Percentiles rank a stretch among this genome's conserved stretches.
Conservation (phyloP, 2,329 filamentous ascomycete genomes). For the Botryotinia globosa region DNA sequence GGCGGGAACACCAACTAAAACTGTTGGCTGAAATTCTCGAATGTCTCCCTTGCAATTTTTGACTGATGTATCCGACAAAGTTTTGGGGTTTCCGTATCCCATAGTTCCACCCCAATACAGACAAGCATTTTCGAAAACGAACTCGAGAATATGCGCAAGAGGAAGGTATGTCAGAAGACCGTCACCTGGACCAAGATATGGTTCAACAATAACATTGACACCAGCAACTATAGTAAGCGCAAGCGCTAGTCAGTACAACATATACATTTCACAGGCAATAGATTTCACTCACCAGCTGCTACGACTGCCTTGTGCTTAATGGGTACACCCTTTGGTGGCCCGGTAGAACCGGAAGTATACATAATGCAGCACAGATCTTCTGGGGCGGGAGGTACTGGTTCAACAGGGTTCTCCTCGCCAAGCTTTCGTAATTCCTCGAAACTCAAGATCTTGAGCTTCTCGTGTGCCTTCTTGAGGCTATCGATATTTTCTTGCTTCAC, state of each 20-base stretch:
- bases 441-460: slow-evolving; percentile 50
- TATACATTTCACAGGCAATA: slow-evolving; percentile 47
- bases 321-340: slow-evolving; percentile 84
- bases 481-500: slow-evolving; percentile 46
- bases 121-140: slow-evolving; percentile 88
- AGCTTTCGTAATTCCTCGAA: slow-evolving; percentile 52
- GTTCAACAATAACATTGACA: slow-evolving; percentile 71
- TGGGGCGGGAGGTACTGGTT: slow-evolving; percentile 68
- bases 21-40: slow-evolving; percentile 80
- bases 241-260: slow-evolving; percentile 6
- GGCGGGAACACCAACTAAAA: slow-evolving; percentile 90
- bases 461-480: slow-evolving; percentile 54
- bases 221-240: slow-evolving; percentile 61
- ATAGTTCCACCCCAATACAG: slow-evolving; percentile 86
- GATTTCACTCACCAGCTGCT: slow-evolving; percentile 69
- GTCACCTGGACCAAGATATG: slow-evolving; percentile 73
- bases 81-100: slow-evolving; percentile 88
- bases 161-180: slow-evolving; percentile 86
- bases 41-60: slow-evolving; percentile 92
- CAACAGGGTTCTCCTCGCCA: slow-evolving; percentile 58
- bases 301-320: slow-evolving; percentile 81
- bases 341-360: slow-evolving; percentile 87
- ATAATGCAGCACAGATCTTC: slow-evolving; percentile 79
- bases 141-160: slow-evolving; percentile 92
- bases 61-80: slow-evolving; percentile 80